phyloP scores from a whole-genome alignment of 2,329 filamentous ascomycete species.

The Phialemoniopsis sp. region DNA sequence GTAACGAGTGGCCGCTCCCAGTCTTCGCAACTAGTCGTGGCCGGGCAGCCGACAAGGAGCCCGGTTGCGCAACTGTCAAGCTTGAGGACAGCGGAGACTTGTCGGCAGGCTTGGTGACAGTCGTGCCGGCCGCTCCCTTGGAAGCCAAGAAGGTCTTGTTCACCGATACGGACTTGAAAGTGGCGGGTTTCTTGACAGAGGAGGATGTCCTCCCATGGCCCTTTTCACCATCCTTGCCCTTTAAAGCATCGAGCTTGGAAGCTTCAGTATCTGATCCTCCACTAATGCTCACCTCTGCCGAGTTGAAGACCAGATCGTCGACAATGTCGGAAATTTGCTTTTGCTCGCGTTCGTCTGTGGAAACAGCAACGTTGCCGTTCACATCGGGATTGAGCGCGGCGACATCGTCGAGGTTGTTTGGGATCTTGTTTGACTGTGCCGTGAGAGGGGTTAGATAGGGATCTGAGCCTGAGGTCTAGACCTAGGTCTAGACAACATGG shows the following conservation, averaged over 20 bases:
- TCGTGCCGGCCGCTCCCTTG: slow-evolving; percentile 47
- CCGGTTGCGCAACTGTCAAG: slow-evolving; percentile 34
- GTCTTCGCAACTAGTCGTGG: slow-evolving; percentile 75
- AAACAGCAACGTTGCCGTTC: slow-evolving; percentile 37
- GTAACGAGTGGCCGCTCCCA: slow-evolving; percentile 50
- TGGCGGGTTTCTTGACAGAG: slow-evolving; percentile 67
- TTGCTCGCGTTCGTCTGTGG: slow-evolving; percentile 49
- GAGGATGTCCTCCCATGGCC: slow-evolving; percentile 55
- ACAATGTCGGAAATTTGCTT: slow-evolving; percentile 52
- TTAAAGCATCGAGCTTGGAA: slow-evolving; percentile 53
- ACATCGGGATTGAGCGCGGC: slow-evolving; percentile 35
- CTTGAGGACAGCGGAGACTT: slow-evolving; percentile 42
- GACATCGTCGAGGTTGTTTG: slow-evolving; percentile 43
- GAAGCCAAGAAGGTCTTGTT: slow-evolving; percentile 80
- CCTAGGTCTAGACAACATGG: too few species aligned
- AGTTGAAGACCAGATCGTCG: slow-evolving; percentile 55
- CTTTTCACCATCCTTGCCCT: slow-evolving; percentile 52
- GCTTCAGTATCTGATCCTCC: slow-evolving; percentile 76
- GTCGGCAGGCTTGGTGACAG: slow-evolving; percentile 44
- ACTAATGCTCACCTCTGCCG: slow-evolving; percentile 64
- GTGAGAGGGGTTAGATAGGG: too few species aligned
- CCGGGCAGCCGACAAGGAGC: slow-evolving; percentile 46
- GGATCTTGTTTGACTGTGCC: slow-evolving; percentile 27
- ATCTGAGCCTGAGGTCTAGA: too few species aligned
- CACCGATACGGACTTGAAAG: slow-evolving; percentile 82